Evolutionary conservation across 106 monocot species (phyloP).

Genomic region (Hemerocallis citrina): DNA sequence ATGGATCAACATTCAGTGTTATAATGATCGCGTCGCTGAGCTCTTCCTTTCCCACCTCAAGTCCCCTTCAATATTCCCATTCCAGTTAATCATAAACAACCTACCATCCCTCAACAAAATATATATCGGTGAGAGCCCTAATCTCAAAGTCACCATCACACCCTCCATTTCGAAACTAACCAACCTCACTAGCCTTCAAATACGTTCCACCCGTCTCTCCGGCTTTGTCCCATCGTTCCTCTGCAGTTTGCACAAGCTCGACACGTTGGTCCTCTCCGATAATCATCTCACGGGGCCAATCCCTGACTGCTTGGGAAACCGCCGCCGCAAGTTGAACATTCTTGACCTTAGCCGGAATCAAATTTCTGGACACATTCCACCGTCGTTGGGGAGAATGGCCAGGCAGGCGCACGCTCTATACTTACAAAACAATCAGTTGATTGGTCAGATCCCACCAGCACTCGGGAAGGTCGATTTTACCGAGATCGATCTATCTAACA

Average conservation of each 20-base stretch:
- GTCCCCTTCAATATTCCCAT: slow-evolving; percentile 20
- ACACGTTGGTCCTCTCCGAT: slow-evolving; percentile 11
- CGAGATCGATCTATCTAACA: slow-evolving; percentile 27
- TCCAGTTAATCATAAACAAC: slow-evolving; percentile 14
- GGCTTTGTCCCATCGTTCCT: slow-evolving; percentile 13
- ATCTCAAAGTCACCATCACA: slow-evolving; percentile 34
- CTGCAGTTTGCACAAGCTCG: slow-evolving; percentile 33
- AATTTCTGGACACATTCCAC: slow-evolving; percentile 31
- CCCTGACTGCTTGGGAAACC: slow-evolving; percentile 4
- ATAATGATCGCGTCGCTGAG: slow-evolving; percentile 31
- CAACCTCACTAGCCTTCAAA: slow-evolving; percentile 16
- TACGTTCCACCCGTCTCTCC: slow-evolving; percentile 11
- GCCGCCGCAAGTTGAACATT: not conserved
- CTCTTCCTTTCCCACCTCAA: slow-evolving; percentile 10
- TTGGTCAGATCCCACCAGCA: slow-evolving; percentile 19
- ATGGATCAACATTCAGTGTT: slow-evolving; percentile 40
- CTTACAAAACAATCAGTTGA: slow-evolving; percentile 21
- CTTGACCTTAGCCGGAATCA: slow-evolving; percentile 30
- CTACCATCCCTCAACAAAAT: slow-evolving; percentile 30
- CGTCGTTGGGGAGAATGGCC: slow-evolving; percentile 8
- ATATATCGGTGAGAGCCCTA: slow-evolving; percentile 18
- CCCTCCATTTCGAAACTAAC: slow-evolving; percentile 19
- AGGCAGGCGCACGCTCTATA: not conserved
- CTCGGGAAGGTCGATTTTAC: slow-evolving; percentile 1
- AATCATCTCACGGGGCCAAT: slow-evolving; percentile 39